phyloP scores from a whole-genome alignment of 1,284 basidiomycete species.

The Pyrrhoderma lamaoense region DNA sequence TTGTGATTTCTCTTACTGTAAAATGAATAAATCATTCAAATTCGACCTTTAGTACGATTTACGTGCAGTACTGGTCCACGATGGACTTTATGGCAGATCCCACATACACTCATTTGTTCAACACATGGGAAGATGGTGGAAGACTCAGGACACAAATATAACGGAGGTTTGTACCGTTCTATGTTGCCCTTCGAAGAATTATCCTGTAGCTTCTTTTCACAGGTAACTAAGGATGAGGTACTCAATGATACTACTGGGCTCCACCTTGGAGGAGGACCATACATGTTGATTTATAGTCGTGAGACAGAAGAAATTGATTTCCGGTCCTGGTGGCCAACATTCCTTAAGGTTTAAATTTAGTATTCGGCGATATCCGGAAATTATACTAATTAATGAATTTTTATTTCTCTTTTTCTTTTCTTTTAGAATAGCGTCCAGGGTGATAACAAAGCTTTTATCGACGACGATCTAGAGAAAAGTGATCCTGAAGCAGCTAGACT shows the following conservation, averaged over 20 bases:
- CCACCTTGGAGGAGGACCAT: conserved; percentile 67
- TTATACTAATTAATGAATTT: too few relatives aligned
- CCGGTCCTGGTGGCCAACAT: conserved; percentile 11
- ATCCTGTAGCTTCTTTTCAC: conserved; percentile 2
- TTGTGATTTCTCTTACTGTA: conserved; percentile 11
- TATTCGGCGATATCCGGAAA: too few relatives aligned
- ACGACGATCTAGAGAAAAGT: too few relatives aligned
- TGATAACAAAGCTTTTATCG: too few relatives aligned
- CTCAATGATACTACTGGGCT: conserved; percentile 59
- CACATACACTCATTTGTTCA: conserved; percentile 71
- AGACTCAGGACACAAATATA: conserved; percentile 62
- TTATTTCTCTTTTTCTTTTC: too few relatives aligned
- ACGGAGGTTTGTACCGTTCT: conserved; percentile 41
- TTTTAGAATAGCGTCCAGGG: too few relatives aligned
- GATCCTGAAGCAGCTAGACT: too few relatives aligned
- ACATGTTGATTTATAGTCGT: conserved; percentile 63
- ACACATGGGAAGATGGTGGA: conserved; percentile 65
- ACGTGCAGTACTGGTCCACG: conserved; percentile 65
- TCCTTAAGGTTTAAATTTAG: conserved; percentile 6
- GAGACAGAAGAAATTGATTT: conserved; percentile 22
- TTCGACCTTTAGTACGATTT: conserved; percentile 57
- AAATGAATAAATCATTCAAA: not conserved
- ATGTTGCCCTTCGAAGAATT: not conserved
- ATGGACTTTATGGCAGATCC: conserved; percentile 63
- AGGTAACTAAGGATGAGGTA: conserved; percentile 65